Evolutionary conservation across 345 rosid genomes (phyloP), one percentile per base, ranked within the genome.

Genomic region (Salix caprea): DNA sequence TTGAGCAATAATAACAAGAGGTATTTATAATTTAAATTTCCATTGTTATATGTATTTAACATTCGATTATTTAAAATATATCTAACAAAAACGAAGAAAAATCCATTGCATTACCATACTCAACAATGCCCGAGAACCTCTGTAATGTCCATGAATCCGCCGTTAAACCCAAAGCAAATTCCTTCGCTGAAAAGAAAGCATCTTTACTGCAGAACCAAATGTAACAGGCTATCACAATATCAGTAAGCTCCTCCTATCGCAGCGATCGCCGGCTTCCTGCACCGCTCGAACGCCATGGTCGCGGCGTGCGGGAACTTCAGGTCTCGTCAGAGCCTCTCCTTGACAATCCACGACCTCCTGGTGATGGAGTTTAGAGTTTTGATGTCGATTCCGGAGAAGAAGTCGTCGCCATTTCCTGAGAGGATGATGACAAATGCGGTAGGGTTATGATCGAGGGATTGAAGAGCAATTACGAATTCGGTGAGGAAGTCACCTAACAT

Each of bases 81-180:
- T n/a, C n/a, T n/a, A n/a, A n/a, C n/a, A n/a, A n/a, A n/a, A 9
- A 2, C 76, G 92, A 84, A 13, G 97, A 87, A 80, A 92, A 71
- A 16, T 91, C 97, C 89, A 91, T 81, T 6, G 98, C 90, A 24
- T 84, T 84, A 0, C 94, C 97, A 28, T 74, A 80, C 50, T 96
- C 98, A 16, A 95, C 91, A 6, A 93, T 93, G 21, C 74, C 70
- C 15, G 98, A 98, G 26, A 95, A 62, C 71, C 99, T 77, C 89
- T 95, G 97, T 1, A 95, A 84, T 30, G 97, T 88, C n/a, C 99
- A 97, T 6, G 93, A 86, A 84, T 93, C 99, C 8, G 96, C 97
- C 18, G 90, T 88, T 60, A 95, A 83, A 13, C 87, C 98, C 76
- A 91, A 24, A 78, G 91, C 98, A 1, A 93, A 93, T 84, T 95